Conservation (phyloP, 1,139 yeast genomes). For the Magnusiomyces ingens region DNA sequence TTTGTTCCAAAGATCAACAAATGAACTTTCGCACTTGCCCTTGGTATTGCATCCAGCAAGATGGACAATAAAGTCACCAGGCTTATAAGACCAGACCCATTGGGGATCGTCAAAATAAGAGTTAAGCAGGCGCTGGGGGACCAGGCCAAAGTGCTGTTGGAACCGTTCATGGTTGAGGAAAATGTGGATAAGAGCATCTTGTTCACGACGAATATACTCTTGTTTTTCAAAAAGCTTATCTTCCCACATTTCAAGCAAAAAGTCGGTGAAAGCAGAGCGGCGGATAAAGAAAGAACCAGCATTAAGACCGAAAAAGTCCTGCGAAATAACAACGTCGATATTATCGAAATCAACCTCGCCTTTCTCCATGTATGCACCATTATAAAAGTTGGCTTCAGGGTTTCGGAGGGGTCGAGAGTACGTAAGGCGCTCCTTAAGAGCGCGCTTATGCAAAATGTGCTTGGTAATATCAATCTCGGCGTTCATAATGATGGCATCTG, state of each 20-base stretch:
- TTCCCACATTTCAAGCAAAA: slow-evolving; percentile 25
- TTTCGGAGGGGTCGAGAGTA: slow-evolving; percentile 20
- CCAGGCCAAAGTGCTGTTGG: slow-evolving; percentile 30
- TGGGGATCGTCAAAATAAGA: slow-evolving; percentile 24
- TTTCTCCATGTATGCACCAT: slow-evolving; percentile 17
- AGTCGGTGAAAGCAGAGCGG: slow-evolving; percentile 23
- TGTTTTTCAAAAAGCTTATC: slow-evolving; percentile 19
- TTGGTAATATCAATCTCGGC: slow-evolving; percentile 28
- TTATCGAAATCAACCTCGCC: slow-evolving; percentile 22
- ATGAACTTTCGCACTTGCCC: slow-evolving; percentile 7
- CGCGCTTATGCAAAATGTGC: slow-evolving; percentile 28
- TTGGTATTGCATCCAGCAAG: slow-evolving; percentile 24
- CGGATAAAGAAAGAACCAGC: slow-evolving; percentile 35
- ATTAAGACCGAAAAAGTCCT: slow-evolving; percentile 31
- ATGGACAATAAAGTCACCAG: slow-evolving; percentile 27
- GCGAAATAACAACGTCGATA: slow-evolving; percentile 26
- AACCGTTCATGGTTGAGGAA: slow-evolving; percentile 21
- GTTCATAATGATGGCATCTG: slow-evolving; percentile 31
- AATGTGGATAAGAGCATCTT: slow-evolving; percentile 21
- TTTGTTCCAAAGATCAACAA: neutral
- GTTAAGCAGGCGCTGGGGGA: slow-evolving; percentile 33
- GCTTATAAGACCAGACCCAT: slow-evolving; percentile 20
- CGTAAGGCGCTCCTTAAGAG: slow-evolving; percentile 22
- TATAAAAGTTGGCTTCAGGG: slow-evolving; percentile 19
- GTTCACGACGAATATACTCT: slow-evolving; percentile 18